Evolutionary conservation across 768 basidiomycete genomes (phyloP).

Genomic region (Collybia nuda): DNA sequence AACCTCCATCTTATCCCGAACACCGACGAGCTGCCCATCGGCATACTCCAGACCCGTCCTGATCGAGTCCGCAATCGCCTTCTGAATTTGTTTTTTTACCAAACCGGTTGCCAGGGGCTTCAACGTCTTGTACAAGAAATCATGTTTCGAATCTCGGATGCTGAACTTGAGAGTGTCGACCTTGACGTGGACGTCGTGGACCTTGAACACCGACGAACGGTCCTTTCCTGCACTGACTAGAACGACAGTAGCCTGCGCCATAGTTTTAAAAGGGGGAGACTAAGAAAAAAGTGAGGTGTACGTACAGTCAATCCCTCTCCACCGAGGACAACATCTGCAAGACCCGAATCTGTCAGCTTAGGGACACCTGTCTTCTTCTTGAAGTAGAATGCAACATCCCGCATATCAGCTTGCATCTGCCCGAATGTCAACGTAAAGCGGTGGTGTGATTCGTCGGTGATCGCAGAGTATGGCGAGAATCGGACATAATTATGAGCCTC

Average conservation of each 20-base stretch:
- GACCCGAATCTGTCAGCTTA: conserved; percentile 76
- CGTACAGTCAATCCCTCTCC: conserved; percentile 76
- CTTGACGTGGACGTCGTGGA: conserved; percentile 72
- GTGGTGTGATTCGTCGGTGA: conserved; percentile 64
- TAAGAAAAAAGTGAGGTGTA: conserved; percentile 6
- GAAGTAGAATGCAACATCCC: conserved; percentile 92
- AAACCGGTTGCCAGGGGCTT: conserved; percentile 77
- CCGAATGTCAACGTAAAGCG: conserved; percentile 71
- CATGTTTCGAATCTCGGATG: conserved; percentile 90
- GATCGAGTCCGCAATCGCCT: conserved; percentile 62
- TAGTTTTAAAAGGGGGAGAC: background rate
- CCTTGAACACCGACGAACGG: conserved; percentile 68
- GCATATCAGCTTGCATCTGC: conserved; percentile 93
- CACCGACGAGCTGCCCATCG: conserved; percentile 87
- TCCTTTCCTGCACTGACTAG: conserved; percentile 65
- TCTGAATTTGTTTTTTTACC: conserved; percentile 72
- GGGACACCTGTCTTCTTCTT: conserved; percentile 82
- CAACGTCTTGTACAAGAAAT: conserved; percentile 83
- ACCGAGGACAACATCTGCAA: conserved; percentile 84
- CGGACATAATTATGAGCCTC: conserved; percentile 83
- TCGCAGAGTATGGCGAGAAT: conserved; percentile 74
- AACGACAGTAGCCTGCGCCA: conserved; percentile 52
- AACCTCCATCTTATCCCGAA: conserved; percentile 76
- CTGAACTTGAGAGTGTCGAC: conserved; percentile 87
- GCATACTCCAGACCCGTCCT: conserved; percentile 82